Evolutionary conservation across 2,329 filamentous ascomycete species (phyloP).

Genomic region (Grosmannia penicillata): DNA sequence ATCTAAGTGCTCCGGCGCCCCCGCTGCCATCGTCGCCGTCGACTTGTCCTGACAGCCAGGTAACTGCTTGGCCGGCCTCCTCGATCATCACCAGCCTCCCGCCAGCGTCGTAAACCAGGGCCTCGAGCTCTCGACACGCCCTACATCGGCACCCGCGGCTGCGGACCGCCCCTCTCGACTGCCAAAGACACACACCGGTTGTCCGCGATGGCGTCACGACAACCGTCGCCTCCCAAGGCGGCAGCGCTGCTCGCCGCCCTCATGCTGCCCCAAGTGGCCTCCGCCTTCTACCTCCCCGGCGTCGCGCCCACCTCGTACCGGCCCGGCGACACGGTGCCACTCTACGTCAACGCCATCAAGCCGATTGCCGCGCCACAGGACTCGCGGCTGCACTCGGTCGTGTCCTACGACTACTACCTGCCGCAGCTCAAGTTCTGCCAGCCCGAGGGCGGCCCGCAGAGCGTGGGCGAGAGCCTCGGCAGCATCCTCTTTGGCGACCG

Average conservation of each 20-base stretch:
- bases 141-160: no score
- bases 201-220: slow-evolving; percentile 31
- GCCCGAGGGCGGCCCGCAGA: slow-evolving; percentile 60
- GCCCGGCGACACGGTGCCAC: slow-evolving; percentile 60
- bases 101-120: no score
- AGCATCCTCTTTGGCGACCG: slow-evolving; percentile 96
- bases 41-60: no score
- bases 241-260: slow-evolving; percentile 32
- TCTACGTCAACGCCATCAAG: slow-evolving; percentile 86
- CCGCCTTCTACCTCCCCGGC: slow-evolving; percentile 90
- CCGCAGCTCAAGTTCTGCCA: slow-evolving; percentile 76
- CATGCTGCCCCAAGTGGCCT: slow-evolving; percentile 35
- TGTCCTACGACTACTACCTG: slow-evolving; percentile 95
- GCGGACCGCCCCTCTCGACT: no score
- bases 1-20: no score
- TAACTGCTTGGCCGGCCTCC: no score
- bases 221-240: slow-evolving; percentile 27
- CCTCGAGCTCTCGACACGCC: no score
- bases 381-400: slow-evolving; percentile 74
- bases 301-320: slow-evolving; percentile 91
- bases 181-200: neutral
- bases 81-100: no score
- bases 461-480: slow-evolving; percentile 77
- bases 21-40: no score
- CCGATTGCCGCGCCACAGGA: slow-evolving; percentile 67